These are phyloP conservation scores for Pythium biforme DNA, from an alignment of 352 stramenopile genomes.

Conservation along the genomic window DNA sequence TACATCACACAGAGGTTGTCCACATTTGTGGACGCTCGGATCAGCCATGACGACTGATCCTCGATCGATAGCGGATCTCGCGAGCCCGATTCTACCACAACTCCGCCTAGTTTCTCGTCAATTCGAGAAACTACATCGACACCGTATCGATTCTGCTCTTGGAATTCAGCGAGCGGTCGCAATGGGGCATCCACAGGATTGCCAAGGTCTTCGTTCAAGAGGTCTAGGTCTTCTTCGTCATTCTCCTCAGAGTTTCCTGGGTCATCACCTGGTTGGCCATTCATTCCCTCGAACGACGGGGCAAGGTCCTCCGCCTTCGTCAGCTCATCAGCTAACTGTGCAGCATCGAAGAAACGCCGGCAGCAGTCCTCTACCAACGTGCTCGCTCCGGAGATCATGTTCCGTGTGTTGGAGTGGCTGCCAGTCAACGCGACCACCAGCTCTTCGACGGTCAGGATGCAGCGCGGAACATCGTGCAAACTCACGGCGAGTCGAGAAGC, in stretches of 20 bases:
- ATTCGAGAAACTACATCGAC: conserved; percentile 72
- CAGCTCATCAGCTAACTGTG: conserved; percentile 55
- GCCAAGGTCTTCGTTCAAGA: conserved; percentile 8
- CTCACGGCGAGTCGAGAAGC: neutral
- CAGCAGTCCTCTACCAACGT: conserved; percentile 49
- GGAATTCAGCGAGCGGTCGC: conserved; percentile 18
- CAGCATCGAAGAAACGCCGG: conserved; percentile 67
- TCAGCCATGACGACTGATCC: conserved; percentile 79
- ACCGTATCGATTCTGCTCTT: conserved; percentile 48
- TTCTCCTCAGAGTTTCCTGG: conserved; percentile 2
- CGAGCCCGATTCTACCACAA: conserved; percentile 33
- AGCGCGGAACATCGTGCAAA: neutral
- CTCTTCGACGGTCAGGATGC: conserved; percentile 4
- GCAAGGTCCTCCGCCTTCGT: conserved; percentile 29
- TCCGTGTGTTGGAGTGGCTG: neutral
- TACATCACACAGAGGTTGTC: conserved; percentile 90
- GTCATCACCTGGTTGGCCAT: conserved; percentile 5
- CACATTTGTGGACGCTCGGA: conserved; percentile 68
- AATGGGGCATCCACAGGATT: conserved; percentile 1
- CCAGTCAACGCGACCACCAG: neutral
- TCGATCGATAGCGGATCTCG: conserved; percentile 53
- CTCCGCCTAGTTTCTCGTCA: conserved; percentile 70
- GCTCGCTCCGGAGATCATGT: conserved; percentile 23
- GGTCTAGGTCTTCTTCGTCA: neutral
- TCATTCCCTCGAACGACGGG: conserved; percentile 1